Conservation (phyloP, 441 rosid species). For the Omphalea diandra region DNA sequence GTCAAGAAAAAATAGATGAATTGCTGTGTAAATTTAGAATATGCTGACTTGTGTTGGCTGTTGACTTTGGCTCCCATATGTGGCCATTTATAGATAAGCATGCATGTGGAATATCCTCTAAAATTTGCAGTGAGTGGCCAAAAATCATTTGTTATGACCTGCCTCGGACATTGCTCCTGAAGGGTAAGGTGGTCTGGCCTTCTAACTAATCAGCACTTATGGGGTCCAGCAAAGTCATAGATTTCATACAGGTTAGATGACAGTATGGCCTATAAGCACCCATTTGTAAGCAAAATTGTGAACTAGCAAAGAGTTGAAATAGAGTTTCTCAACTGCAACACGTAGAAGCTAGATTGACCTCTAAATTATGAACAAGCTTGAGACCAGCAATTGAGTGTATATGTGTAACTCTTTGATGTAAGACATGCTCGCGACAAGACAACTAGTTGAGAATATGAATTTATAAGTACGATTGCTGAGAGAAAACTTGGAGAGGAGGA, state of each 20-base stretch:
- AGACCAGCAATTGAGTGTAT: not conserved
- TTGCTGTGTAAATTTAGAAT: not conserved
- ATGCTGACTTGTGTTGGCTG: constrained; percentile 16
- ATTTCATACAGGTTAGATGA: not conserved
- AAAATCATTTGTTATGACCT: not conserved
- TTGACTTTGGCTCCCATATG: not conserved
- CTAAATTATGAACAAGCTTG: not conserved
- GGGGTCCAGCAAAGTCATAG: not conserved
- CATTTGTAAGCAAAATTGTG: not conserved
- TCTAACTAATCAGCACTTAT: too few species aligned
- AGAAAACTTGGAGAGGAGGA: too few species aligned
- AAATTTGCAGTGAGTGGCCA: not conserved
- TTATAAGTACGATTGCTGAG: too few species aligned
- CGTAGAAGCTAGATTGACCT: not conserved
- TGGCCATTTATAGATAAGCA: not conserved
- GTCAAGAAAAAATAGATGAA: not conserved
- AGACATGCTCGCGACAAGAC: too few species aligned
- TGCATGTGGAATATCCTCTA: too few species aligned
- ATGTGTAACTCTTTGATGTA: not conserved
- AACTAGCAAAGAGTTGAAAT: not conserved
- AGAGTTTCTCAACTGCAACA: not conserved
- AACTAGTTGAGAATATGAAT: too few species aligned
- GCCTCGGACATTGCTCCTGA: too few species aligned
- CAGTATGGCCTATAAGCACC: not conserved
- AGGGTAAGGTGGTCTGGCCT: too few species aligned